Base-by-base conservation (phyloP, 345 rosid species). In the Rhizophora apiculata region DNA sequence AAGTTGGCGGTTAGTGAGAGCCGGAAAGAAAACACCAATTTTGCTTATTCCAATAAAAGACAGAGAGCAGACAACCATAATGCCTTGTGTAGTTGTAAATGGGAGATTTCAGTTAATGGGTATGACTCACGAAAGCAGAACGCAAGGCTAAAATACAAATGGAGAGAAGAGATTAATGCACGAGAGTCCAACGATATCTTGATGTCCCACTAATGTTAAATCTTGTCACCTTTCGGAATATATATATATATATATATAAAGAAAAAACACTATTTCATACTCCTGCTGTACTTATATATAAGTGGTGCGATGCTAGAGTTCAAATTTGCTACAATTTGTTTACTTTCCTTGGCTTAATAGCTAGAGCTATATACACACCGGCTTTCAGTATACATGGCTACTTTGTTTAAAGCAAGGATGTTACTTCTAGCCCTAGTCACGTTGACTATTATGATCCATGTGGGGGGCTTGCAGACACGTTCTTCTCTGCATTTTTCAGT, bases 121-220 rank as follows among this genome's bases (percentile, higher is more conserved):
- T 76, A 56, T 69, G 77, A 57, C 54, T 73, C 79, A 52, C 54
- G 58, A 36, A 70, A 69, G 65, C 74, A 65, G 65, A 71, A 59
- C 27, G 32, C 64, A 18, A 31, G 0, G 54, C 48, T 62, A 13
- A 43, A 13, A 13, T 15, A 43, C 18, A 43, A 43, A 43, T 43
- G n/a, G 30, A 29, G 2, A 13, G 66, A 63, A 63, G 43, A 29
- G 21, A 62, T 16, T 20, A 62, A 49, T 11, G 18, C 22, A 62
- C 30, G 51, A 36, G 30, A 62, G 13, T 20, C 20, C 26, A 27
- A 53, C 46, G 59, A 39, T 58, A 29, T 46, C 30, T 29, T 58
- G 24, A 55, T 59, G 64, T 27, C 64, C 2, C 49, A 43, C 3
- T 43, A 15, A 43, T 43, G 49, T 15, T 43, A 43, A 43, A 43